These are phyloP conservation scores for Nemania diffusa DNA, from an alignment of 2,329 filamentous ascomycete genomes.

Conservation along the genomic window DNA sequence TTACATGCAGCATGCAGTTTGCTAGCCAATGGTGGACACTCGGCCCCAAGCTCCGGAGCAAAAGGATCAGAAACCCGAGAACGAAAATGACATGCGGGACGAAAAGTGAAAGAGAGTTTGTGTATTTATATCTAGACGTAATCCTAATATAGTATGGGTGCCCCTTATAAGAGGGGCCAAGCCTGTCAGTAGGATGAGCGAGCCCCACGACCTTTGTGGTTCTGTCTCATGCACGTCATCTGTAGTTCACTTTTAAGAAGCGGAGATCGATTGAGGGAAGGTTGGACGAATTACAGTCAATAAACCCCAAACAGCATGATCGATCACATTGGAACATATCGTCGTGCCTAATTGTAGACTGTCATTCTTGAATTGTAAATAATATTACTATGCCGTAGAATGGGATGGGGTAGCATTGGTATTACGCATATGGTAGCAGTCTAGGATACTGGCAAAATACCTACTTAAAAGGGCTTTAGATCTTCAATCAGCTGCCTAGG, in stretches of 20 bases:
- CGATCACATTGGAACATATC: not conserved
- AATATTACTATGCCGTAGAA: too few species aligned
- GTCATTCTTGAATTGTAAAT: not conserved
- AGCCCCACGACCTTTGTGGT: constrained; percentile 32
- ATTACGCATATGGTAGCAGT: too few species aligned
- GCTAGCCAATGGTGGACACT: constrained; percentile 7
- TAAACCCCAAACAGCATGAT: too few species aligned
- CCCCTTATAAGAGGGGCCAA: constrained; percentile 11
- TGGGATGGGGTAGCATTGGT: too few species aligned
- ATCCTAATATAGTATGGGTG: not conserved
- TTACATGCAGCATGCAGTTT: constrained; percentile 14
- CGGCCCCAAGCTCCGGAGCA: not conserved
- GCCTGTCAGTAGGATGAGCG: not conserved
- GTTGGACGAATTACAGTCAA: not conserved
- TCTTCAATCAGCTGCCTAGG: too few species aligned
- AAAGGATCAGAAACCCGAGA: not conserved
- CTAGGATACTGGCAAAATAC: too few species aligned
- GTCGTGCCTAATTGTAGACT: too few species aligned
- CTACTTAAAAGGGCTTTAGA: too few species aligned
- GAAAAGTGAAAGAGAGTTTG: not conserved
- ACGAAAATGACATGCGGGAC: not conserved
- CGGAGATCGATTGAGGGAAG: not conserved
- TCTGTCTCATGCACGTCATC: constrained; percentile 11
- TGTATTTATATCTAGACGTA: not conserved
- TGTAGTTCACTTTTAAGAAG: not conserved